Conservation (phyloP, 1,139 yeast species). For the Ashbya aceris region DNA sequence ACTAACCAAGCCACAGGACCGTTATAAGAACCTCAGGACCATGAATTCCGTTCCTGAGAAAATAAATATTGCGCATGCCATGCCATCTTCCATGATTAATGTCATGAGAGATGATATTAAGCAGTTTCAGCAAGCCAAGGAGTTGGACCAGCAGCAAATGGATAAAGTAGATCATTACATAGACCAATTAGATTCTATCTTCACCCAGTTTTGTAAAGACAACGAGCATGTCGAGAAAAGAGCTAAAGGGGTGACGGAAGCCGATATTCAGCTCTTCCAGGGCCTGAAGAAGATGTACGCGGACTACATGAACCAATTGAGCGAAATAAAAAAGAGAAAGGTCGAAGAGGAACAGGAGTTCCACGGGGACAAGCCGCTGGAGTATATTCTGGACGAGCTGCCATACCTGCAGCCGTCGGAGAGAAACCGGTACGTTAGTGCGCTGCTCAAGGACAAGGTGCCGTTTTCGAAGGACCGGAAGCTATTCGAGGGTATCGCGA, state of each 20-base stretch:
- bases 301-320: slow-evolving; percentile 23
- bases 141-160: slow-evolving; percentile 14
- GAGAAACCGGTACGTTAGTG: slow-evolving; percentile 19
- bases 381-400: slow-evolving; percentile 18
- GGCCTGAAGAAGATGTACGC: slow-evolving; percentile 27
- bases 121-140: slow-evolving; percentile 10
- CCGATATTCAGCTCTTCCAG: slow-evolving; percentile 23
- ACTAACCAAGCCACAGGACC: no score
- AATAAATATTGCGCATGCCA: slow-evolving; percentile 27
- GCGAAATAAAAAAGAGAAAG: slow-evolving; percentile 15
- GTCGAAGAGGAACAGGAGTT: slow-evolving; percentile 8
- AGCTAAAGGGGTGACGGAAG: slow-evolving; percentile 18
- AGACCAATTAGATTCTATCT: slow-evolving; percentile 17
- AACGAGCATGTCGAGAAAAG: slow-evolving; percentile 22
- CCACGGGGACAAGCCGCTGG: slow-evolving; percentile 11
- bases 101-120: slow-evolving; percentile 23
- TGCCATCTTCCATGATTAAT: slow-evolving; percentile 23
- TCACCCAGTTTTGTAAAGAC: slow-evolving; percentile 22
- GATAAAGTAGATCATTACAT: slow-evolving; percentile 19
- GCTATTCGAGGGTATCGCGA: slow-evolving; percentile 16
- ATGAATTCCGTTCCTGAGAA: slow-evolving; percentile 20
- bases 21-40: neutral
- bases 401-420: slow-evolving; percentile 20
- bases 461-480: slow-evolving; percentile 8
- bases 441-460: slow-evolving; percentile 9